These are phyloP conservation scores for Ophiobolus disseminans DNA, from an alignment of 2,329 filamentous ascomycete genomes.

Conservation along the genomic window DNA sequence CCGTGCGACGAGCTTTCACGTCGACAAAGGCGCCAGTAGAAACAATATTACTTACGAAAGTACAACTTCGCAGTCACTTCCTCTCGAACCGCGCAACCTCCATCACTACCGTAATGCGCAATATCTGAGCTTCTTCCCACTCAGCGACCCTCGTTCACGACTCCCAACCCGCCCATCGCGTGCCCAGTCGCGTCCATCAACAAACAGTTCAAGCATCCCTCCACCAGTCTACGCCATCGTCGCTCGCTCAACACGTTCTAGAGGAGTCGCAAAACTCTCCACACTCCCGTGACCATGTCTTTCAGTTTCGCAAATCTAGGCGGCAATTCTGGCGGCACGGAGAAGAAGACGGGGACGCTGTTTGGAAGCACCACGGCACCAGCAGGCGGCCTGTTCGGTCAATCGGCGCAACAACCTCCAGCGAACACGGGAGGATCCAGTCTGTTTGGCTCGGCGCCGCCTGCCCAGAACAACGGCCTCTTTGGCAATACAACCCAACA, in stretches of 20 bases:
- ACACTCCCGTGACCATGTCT: constrained; percentile 29
- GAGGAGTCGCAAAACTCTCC: neutral
- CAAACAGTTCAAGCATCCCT: constrained; percentile 16
- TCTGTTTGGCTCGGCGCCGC: too few relatives aligned
- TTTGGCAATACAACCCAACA: constrained; percentile 13
- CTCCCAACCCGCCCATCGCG: constrained; percentile 10
- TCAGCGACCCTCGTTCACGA: neutral
- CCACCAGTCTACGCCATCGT: constrained; percentile 2
- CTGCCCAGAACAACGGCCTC: constrained; percentile 9
- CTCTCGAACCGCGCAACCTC: too few relatives aligned
- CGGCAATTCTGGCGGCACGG: constrained; percentile 17
- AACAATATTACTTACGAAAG: neutral
- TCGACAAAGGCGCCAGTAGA: constrained; percentile 2
- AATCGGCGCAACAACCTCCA: constrained; percentile 44
- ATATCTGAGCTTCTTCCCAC: neutral
- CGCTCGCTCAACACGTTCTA: neutral
- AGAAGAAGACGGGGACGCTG: constrained; percentile 47
- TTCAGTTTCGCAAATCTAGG: constrained; percentile 39
- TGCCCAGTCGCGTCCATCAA: constrained; percentile 23
- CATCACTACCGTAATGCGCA: constrained; percentile 12
- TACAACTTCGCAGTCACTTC: too few relatives aligned
- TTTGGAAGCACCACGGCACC: constrained; percentile 47
- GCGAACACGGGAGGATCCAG: constrained; percentile 12
- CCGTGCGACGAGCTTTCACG: constrained; percentile 1
- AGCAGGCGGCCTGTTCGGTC: constrained; percentile 50